Evolutionary conservation across 805 yeast species (phyloP).

Genomic region (Saccharomyces paradoxus): DNA sequence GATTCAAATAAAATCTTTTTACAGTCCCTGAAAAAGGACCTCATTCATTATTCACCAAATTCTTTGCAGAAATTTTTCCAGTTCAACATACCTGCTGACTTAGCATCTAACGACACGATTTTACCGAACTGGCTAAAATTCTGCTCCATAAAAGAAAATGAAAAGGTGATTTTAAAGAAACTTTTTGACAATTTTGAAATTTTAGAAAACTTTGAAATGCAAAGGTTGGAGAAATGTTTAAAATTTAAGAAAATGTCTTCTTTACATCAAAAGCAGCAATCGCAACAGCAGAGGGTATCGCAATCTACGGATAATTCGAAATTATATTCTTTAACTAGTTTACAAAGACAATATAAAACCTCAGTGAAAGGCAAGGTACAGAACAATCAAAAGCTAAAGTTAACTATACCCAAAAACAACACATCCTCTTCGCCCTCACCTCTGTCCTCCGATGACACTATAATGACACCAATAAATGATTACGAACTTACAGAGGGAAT

Average conservation of each 20-base stretch:
- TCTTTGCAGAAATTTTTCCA: slow-evolving; percentile 25
- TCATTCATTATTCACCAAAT: slow-evolving; percentile 28
- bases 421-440: slow-evolving; percentile 2
- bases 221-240: slow-evolving; percentile 24
- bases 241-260: background rate
- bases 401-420: background rate
- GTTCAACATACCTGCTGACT: slow-evolving; percentile 21
- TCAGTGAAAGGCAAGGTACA: background rate
- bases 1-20: slow-evolving; percentile 19
- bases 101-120: slow-evolving; percentile 10
- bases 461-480: slow-evolving; percentile 25
- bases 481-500: slow-evolving; percentile 57
- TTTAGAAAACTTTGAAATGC: slow-evolving; percentile 30
- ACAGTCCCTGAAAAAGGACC: slow-evolving; percentile 28
- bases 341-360: background rate
- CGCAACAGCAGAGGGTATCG: background rate
- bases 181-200: slow-evolving; percentile 29
- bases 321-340: background rate
- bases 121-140: slow-evolving; percentile 31
- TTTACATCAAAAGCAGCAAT: background rate
- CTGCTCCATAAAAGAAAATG: slow-evolving; percentile 11
- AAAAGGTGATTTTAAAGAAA: slow-evolving; percentile 19
- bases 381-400: background rate
- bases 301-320: background rate
- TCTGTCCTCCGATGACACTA: slow-evolving; percentile 10